Percentiles rank a stretch among this genome's conserved stretches.
These are phyloP conservation scores for Begonia loranthoides DNA, from an alignment of 306 rosid genomes.

Conservation along the genomic window DNA sequence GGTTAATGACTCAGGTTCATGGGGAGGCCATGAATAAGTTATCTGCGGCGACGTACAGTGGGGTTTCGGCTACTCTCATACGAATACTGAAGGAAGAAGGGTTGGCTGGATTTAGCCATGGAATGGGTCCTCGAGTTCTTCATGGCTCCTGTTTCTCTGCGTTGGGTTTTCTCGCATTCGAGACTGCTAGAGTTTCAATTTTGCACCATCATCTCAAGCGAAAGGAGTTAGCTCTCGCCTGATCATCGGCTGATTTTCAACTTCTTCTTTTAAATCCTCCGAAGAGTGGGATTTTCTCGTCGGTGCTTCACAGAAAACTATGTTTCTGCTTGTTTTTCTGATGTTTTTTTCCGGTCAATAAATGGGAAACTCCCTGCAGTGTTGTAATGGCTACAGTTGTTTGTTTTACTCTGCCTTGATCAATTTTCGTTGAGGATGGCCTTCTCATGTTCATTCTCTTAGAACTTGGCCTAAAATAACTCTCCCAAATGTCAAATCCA, in stretches of 20 bases:
- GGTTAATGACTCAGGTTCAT: conserved; percentile 76
- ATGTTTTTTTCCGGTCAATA: too few relatives aligned
- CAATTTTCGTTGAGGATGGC: too few relatives aligned
- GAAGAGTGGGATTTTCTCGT: too few relatives aligned
- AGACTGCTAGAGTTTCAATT: conserved; percentile 67
- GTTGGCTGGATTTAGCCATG: conserved; percentile 62
- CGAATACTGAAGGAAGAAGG: conserved; percentile 72
- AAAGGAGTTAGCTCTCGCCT: conserved; percentile 32
- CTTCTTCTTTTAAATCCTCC: too few relatives aligned
- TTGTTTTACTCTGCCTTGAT: too few relatives aligned
- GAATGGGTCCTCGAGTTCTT: conserved; percentile 88
- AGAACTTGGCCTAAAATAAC: too few relatives aligned
- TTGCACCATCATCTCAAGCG: conserved; percentile 38
- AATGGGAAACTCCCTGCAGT: too few relatives aligned
- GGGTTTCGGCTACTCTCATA: conserved; percentile 46
- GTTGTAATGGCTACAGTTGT: too few relatives aligned
- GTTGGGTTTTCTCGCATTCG: conserved; percentile 81
- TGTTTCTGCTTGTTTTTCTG: too few relatives aligned
- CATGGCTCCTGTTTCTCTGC: conserved; percentile 92
- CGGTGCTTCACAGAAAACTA: too few relatives aligned
- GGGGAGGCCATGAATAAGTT: conserved; percentile 39
- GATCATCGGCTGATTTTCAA: conserved; percentile 7
- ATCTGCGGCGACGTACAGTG: conserved; percentile 36
- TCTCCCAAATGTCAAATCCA: too few relatives aligned
- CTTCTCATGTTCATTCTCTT: too few relatives aligned